Evolutionary conservation across 352 stramenopile genomes (phyloP).

Genomic region (Globisporangium orthogonon): DNA sequence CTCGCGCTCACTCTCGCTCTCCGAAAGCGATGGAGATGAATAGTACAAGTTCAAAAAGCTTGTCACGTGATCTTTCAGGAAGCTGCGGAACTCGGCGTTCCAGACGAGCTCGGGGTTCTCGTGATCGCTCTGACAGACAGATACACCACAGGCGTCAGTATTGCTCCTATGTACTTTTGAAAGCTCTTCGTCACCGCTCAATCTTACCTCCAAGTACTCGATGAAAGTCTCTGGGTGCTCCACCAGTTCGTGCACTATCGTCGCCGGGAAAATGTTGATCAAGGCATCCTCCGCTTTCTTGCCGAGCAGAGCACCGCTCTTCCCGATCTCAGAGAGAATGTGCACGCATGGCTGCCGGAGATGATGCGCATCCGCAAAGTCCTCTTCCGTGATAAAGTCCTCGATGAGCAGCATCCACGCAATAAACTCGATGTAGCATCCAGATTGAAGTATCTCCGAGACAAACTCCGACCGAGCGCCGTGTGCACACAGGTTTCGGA

Average conservation of each 20-base stretch:
- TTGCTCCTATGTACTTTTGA: not conserved
- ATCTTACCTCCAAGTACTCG: constrained; percentile 48
- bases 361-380: constrained; percentile 42
- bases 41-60: constrained; percentile 81
- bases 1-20: constrained; percentile 28
- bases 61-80: constrained; percentile 68
- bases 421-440: constrained; percentile 76
- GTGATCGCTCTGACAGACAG: constrained; percentile 61
- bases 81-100: constrained; percentile 83
- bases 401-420: constrained; percentile 62
- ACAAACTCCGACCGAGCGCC: constrained; percentile 38
- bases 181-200: not conserved
- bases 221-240: constrained; percentile 40
- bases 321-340: constrained; percentile 58
- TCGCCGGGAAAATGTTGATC: constrained; percentile 64
- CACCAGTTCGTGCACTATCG: constrained; percentile 54
- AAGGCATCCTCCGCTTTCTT: constrained; percentile 45
- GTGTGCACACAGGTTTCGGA: constrained; percentile 59
- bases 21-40: constrained; percentile 35
- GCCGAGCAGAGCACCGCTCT: constrained; percentile 31
- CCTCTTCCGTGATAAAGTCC: constrained; percentile 54
- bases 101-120: constrained; percentile 93
- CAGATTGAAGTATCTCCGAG: constrained; percentile 61
- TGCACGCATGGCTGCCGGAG: constrained; percentile 56
- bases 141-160: constrained; percentile 4